Conservation (phyloP, 2,329 filamentous ascomycete genomes). For the Fusarium chuoi region DNA sequence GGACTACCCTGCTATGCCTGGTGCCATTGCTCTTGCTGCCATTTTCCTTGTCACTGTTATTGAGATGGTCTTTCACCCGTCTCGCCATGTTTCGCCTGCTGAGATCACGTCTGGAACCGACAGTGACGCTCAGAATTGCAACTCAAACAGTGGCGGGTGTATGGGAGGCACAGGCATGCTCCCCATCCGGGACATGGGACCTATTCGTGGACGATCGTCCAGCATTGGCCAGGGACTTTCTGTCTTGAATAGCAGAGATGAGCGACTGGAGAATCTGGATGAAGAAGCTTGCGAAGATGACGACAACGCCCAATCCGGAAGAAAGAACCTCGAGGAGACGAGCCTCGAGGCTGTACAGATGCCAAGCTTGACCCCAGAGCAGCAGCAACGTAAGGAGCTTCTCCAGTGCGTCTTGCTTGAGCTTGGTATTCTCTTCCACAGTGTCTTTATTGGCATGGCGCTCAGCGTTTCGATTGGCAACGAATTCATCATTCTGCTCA, state of each 20-base stretch:
- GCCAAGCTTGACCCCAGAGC: constrained; percentile 56
- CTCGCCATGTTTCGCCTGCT: constrained; percentile 45
- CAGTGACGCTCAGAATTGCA: not conserved
- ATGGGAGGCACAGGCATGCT: constrained; percentile 44
- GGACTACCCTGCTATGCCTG: constrained; percentile 80
- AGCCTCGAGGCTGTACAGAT: constrained; percentile 40
- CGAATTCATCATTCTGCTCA: constrained; percentile 80
- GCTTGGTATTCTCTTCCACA: constrained; percentile 72
- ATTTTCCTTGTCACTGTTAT: constrained; percentile 83
- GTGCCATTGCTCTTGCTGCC: constrained; percentile 81
- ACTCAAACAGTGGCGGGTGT: constrained; percentile 33
- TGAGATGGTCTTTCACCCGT: constrained; percentile 73
- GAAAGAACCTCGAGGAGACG: constrained; percentile 38
- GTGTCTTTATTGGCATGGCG: constrained; percentile 86
- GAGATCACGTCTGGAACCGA: constrained; percentile 5
- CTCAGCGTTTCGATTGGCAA: constrained; percentile 81
- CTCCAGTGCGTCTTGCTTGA: constrained; percentile 82
- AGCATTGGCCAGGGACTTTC: constrained; percentile 51
- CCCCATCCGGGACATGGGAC: constrained; percentile 48
- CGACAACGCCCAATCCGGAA: constrained; percentile 15
- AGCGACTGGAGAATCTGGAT: constrained; percentile 22
- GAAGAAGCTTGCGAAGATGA: constrained; percentile 29
- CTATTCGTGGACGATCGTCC: constrained; percentile 47
- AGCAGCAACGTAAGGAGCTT: constrained; percentile 71
- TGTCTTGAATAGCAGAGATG: constrained; percentile 41